phyloP scores from a whole-genome alignment of 306 rosid species.

The Amphicarpaea edgeworthii region DNA sequence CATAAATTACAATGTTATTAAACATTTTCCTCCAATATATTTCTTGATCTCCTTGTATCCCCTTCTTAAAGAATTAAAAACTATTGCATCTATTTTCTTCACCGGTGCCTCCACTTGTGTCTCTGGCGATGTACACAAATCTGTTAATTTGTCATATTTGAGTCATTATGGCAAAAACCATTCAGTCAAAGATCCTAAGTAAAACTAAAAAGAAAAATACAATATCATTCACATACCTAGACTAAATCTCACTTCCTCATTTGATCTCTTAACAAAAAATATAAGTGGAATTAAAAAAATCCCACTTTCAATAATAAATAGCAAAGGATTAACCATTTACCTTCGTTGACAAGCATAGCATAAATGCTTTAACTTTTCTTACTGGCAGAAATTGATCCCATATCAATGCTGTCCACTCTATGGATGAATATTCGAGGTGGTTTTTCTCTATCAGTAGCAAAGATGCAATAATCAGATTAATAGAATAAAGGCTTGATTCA shows the following conservation, averaged over 20 bases:
- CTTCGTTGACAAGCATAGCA: conserved; percentile 41
- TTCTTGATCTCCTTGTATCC: not conserved
- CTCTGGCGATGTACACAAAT: not conserved
- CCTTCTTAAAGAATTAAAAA: not conserved
- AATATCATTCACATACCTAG: not conserved
- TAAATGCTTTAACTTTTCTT: conserved; percentile 42
- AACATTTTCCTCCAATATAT: not conserved
- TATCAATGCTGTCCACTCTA: conserved; percentile 45
- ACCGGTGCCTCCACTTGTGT: not conserved
- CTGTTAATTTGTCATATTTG: not conserved
- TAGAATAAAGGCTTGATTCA: conserved; percentile 26
- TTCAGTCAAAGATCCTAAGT: not conserved
- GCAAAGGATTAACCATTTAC: conserved; percentile 38
- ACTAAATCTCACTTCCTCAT: not conserved
- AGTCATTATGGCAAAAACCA: not conserved
- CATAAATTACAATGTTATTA: not conserved
- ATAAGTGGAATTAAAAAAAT: not conserved
- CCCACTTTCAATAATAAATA: not conserved
- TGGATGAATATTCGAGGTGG: conserved; percentile 75
- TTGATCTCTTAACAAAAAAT: not conserved
- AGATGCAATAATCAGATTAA: conserved; percentile 39
- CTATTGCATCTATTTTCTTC: not conserved
- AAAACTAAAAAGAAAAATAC: not conserved
- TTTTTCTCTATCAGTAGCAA: conserved; percentile 62
- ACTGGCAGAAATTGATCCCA: conserved; percentile 51